These are phyloP conservation scores for Echinosophora koreensis DNA, from an alignment of 306 rosid species.

Conservation along the genomic window DNA sequence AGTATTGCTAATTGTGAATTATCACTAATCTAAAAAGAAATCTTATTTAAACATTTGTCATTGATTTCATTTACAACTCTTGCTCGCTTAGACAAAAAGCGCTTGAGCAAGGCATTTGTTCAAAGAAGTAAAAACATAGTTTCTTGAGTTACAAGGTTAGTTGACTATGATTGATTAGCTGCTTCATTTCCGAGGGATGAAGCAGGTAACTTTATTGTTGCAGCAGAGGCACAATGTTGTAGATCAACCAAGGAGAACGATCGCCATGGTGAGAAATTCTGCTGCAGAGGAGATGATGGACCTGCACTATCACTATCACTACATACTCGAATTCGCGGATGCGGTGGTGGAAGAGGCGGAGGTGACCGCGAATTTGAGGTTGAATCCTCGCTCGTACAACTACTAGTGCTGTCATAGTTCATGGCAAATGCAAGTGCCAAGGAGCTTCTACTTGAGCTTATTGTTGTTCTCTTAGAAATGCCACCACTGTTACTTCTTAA, in stretches of 20 bases:
- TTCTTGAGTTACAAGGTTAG: slow-evolving; percentile 12
- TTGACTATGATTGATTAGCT: slow-evolving; percentile 8
- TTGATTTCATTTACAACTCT: slow-evolving; percentile 4
- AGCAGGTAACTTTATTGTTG: slow-evolving; percentile 35
- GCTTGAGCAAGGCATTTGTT: background rate
- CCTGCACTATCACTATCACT: background rate
- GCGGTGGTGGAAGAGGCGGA: slow-evolving; percentile 62
- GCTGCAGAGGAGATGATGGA: slow-evolving; percentile 37
- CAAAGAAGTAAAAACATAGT: background rate
- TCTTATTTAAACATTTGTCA: background rate
- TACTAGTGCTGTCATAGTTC: slow-evolving; percentile 59
- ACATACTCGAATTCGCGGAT: slow-evolving; percentile 42
- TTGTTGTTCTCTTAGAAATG: slow-evolving; percentile 65
- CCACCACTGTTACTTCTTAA: slow-evolving; percentile 59
- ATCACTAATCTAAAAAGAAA: background rate
- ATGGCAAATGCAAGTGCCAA: slow-evolving; percentile 65
- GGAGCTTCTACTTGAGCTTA: slow-evolving; percentile 60
- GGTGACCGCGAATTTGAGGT: slow-evolving; percentile 55
- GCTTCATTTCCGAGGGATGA: slow-evolving; percentile 23
- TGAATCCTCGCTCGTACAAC: slow-evolving; percentile 62
- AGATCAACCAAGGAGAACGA: slow-evolving; percentile 68
- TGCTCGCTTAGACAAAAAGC: background rate
- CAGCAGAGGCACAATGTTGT: slow-evolving; percentile 55
- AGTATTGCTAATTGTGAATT: no score
- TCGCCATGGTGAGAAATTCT: slow-evolving; percentile 41